Conservation (phyloP, 371 early-diverging fungal genomes). For the Mucor mucedo region DNA sequence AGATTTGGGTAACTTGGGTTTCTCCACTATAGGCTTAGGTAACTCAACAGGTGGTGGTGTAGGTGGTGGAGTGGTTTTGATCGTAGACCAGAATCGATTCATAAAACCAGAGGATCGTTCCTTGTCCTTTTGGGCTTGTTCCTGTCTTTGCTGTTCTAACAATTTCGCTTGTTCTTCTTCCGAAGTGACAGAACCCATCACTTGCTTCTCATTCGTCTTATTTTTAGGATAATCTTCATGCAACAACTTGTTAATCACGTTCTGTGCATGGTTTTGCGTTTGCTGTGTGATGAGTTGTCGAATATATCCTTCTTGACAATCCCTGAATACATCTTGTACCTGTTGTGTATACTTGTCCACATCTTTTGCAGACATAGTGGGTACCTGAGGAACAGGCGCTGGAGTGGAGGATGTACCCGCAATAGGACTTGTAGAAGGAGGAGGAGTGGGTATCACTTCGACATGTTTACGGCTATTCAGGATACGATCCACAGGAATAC, state of each 20-base stretch:
- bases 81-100: slow-evolving; percentile 23
- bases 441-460: slow-evolving; percentile 13
- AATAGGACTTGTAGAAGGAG: background rate
- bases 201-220: slow-evolving; percentile 7
- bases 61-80: slow-evolving; percentile 17
- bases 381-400: slow-evolving; percentile 3
- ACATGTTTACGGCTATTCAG: slow-evolving; percentile 61
- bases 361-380: slow-evolving; percentile 26
- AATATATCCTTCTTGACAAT: slow-evolving; percentile 69
- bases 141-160: slow-evolving; percentile 5
- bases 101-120: slow-evolving; percentile 22
- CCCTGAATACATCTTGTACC: slow-evolving; percentile 70
- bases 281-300: slow-evolving; percentile 58
- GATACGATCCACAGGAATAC: slow-evolving; percentile 91
- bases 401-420: slow-evolving; percentile 6
- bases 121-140: slow-evolving; percentile 1
- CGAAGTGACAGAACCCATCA: slow-evolving; percentile 2
- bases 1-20: slow-evolving; percentile 45
- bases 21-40: slow-evolving; percentile 15
- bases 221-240: slow-evolving; percentile 63
- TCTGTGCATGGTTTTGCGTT: slow-evolving; percentile 59
- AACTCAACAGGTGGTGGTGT: slow-evolving; percentile 5
- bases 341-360: slow-evolving; percentile 50
- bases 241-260: slow-evolving; percentile 66
- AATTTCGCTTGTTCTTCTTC: slow-evolving; percentile 20